Percentiles rank a stretch among this genome's conserved stretches.
These are phyloP conservation scores for Scutellaria galericulata DNA, from an alignment of 257 asterid species.

Conservation along the genomic window DNA sequence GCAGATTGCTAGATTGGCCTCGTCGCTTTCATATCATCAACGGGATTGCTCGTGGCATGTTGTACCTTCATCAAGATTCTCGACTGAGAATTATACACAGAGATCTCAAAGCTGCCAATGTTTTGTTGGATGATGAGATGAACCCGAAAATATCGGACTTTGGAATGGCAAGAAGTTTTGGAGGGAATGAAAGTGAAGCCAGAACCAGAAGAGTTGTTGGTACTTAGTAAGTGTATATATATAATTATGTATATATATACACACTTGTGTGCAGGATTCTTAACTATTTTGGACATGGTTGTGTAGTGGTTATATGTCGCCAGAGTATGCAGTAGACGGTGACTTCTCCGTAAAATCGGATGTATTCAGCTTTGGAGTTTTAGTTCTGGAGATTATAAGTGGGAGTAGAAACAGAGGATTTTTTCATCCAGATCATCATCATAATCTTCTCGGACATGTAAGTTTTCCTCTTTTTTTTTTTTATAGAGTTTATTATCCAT, in stretches of 20 bases:
- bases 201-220: conserved; percentile 33
- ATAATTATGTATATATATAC: conserved; percentile 37
- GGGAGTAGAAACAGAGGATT: conserved; percentile 37
- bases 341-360: conserved; percentile 32
- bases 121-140: conserved; percentile 32
- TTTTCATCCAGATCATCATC: conserved; percentile 14
- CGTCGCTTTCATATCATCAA: conserved; percentile 30
- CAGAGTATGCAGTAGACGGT: conserved; percentile 34
- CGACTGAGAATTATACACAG: conserved; percentile 34
- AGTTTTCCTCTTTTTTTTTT: neutral
- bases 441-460: conserved; percentile 41
- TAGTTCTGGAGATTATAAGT: conserved; percentile 29
- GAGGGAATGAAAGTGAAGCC: conserved; percentile 32
- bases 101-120: conserved; percentile 35
- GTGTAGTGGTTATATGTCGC: no score
- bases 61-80: conserved; percentile 41
- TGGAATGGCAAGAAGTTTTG: conserved; percentile 37
- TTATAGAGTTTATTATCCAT: no score
- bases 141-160: conserved; percentile 37
- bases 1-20: conserved; percentile 26
- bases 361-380: conserved; percentile 37
- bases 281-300: no score
- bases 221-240: conserved; percentile 25
- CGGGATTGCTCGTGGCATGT: conserved; percentile 33
- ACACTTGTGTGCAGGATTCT: neutral